Evolutionary conservation across 805 yeast genomes (phyloP), one percentile per base, ranked within the genome.

Genomic region (Sugiyamaella marilandica): DNA sequence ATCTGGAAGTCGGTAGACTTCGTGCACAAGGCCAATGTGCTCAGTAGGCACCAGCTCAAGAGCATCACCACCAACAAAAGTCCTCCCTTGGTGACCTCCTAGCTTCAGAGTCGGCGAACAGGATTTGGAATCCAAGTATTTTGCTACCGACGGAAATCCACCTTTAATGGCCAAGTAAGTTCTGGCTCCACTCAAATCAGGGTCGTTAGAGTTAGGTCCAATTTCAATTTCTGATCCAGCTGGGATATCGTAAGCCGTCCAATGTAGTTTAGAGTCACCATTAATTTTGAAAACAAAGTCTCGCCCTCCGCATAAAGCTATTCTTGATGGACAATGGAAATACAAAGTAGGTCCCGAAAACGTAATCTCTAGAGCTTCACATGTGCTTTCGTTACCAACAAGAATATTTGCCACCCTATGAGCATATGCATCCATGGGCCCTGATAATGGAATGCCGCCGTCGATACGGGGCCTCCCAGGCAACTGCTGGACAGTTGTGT

Each of bases 391-490:
- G 70, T 92, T 92, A 55, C 97, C 97, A 44, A 92, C 97, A 62
- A 87, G 81, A 65, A 86, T 76, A 73, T 92, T 92, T 18, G 96
- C 96, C 56, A 88, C 69, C 63, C 96, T 78, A 74, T 89, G 90
- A 5, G 97, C 83, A 63, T 83, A 90, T 56, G 83, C 80, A 70
- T 92, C 98, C 98, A 92, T 92, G 55, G 98, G 96, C 45, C 98
- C 98, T 41, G 96, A 87, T 8, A 97, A 97, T 19, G 98, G 98
- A 52, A 92, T 97, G 68, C 98, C 98, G 59, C 85, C 79, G 65
- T 85, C 81, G 92, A 77, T 67, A 13, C 89, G 85, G 51, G 76
- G 74, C 74, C 98, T 84, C 50, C 95, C 95, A 11, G 95, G 95
- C 69, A 82, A 91, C 69, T 92, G 98, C 73, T 92, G 98, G 47